Evolutionary conservation across 2,329 filamentous ascomycete species (phyloP), one percentile per base, ranked within the genome.

Genomic region (Juglanconis juglandina): DNA sequence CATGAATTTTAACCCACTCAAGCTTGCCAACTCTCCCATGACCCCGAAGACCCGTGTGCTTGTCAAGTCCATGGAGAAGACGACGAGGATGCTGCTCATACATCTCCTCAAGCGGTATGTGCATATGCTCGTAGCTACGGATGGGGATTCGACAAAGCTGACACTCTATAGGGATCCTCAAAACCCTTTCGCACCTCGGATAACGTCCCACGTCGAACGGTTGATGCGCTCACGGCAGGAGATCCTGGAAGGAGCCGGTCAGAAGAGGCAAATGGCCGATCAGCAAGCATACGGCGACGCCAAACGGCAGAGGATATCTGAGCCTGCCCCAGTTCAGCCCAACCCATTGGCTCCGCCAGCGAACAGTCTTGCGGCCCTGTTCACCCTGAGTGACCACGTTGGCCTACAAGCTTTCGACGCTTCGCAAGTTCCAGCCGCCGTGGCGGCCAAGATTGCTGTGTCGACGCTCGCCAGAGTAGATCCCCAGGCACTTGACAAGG

Each of bases 21-120:
- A 90, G 73, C 84, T 91, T 65, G 91, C 90, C 59, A 89, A 86
- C 68, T 85, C 86, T 2, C 87, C 89, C 3, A 84, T 96, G 79
- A 94, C 90, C 0, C 84, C 91, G 3, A 91, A 87, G 70, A 84
- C 85, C 53, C 92, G 89, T 67, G 89, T 99, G 62, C 86, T 94
- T 68, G 83, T 96, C 63, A 92, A 88, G 74, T 98, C 94, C 5
- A 95, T 99, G 87, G 94, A 97, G 73, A 92, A 96, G 71, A 99
- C 95, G 32, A 90, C 90, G 3, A 86, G 92, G 68, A 87, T 92
- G 66, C 78, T 99, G 51, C 81, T 98, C 44, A 83, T 93, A 56
- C 93, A 97, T 74, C 79, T 96, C 56, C 80, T 89, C 66, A 94
- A 94, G 77, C 84, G 87, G 88, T 91, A 80, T 66, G 79, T 64